Evolutionary conservation across 495 filamentous ascomycete species (phyloP).

Genomic region (Neurospora sp.): DNA sequence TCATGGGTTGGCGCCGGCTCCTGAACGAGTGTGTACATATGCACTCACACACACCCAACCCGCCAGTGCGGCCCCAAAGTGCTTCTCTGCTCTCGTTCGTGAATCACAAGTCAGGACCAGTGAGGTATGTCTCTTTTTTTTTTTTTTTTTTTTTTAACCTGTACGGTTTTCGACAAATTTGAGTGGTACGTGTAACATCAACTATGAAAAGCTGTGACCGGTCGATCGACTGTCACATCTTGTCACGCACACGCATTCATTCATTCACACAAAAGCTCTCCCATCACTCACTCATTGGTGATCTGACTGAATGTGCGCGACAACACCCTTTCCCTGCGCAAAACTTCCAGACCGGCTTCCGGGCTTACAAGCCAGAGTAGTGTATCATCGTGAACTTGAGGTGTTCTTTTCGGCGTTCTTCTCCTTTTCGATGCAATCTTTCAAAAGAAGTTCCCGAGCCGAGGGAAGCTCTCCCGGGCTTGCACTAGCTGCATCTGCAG

Average conservation of each 20-base stretch:
- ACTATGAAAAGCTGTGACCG: background rate
- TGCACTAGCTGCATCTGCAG: background rate
- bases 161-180: background rate
- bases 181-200: background rate
- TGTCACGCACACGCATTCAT: background rate
- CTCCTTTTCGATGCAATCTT: background rate
- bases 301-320: background rate
- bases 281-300: background rate
- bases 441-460: background rate
- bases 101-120: background rate
- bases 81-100: background rate
- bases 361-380: background rate
- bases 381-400: background rate
- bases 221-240: background rate
- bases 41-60: background rate
- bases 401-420: background rate
- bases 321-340: background rate
- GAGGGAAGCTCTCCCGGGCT: background rate
- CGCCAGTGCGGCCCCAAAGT: background rate
- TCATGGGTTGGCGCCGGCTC: background rate
- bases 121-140: background rate
- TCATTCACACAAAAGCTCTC: background rate
- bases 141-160: background rate
- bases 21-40: background rate
- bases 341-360: background rate